Percentiles rank a stretch among this genome's conserved stretches.
Evolutionary conservation across 1,139 yeast species (phyloP).

Genomic region (Hemisphaericaspora lyxosophila): DNA sequence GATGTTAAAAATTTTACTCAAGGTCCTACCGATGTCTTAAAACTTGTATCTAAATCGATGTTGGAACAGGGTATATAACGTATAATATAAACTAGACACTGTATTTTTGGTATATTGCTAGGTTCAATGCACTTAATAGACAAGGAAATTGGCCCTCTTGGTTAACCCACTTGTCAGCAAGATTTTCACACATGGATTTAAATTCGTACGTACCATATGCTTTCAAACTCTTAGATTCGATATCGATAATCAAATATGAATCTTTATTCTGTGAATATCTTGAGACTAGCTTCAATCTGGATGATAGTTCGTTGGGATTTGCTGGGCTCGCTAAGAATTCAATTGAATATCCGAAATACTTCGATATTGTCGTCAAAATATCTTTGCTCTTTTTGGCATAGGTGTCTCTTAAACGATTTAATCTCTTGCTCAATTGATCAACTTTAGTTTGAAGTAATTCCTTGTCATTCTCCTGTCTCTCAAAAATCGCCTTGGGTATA

Average conservation of each 20-base stretch:
- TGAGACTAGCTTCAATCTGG: constrained; percentile 61
- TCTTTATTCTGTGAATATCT: constrained; percentile 37
- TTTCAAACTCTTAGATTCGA: constrained; percentile 35
- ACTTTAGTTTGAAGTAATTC: constrained; percentile 48
- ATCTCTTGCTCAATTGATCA: constrained; percentile 55
- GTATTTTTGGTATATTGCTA: constrained; percentile 55
- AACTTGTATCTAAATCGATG: constrained; percentile 19
- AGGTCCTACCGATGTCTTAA: constrained; percentile 36
- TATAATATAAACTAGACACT: constrained; percentile 6
- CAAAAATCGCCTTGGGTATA: constrained; percentile 66
- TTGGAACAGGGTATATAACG: constrained; percentile 2
- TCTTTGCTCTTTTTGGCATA: constrained; percentile 74
- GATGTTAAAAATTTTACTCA: constrained; percentile 40
- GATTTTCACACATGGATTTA: constrained; percentile 51
- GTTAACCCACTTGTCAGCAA: constrained; percentile 66
- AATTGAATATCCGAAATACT: constrained; percentile 70
- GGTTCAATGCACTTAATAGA: constrained; percentile 72
- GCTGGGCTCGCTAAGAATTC: constrained; percentile 67
- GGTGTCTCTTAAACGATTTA: constrained; percentile 58
- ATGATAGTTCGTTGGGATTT: constrained; percentile 48
- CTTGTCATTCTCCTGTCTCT: constrained; percentile 59
- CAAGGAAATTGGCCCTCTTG: constrained; percentile 76
- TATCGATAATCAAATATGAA: constrained; percentile 40
- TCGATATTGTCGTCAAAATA: constrained; percentile 65
- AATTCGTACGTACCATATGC: constrained; percentile 47